Percentiles rank a stretch among this genome's conserved stretches.
Evolutionary conservation across 257 asterid species (phyloP).

Genomic region (Gentiana macrophylla): DNA sequence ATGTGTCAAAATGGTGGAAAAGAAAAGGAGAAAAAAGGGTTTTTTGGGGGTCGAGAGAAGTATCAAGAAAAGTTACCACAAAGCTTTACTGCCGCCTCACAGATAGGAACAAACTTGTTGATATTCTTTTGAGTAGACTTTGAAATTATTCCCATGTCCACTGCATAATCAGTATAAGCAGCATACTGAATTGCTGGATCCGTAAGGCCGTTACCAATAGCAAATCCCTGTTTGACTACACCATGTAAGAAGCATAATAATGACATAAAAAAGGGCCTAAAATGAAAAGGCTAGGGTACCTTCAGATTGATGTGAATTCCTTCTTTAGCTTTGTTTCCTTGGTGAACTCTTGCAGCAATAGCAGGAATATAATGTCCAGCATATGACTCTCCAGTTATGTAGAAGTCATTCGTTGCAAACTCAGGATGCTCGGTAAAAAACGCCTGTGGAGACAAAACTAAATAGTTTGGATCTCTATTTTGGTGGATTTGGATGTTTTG

Average conservation of each 20-base stretch:
- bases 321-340: slow-evolving; percentile 72
- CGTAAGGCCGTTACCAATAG: slow-evolving; percentile 91
- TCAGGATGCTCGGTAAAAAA: slow-evolving; percentile 84
- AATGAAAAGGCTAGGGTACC: slow-evolving; percentile 28
- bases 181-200: slow-evolving; percentile 86
- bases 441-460: slow-evolving; percentile 31
- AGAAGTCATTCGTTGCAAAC: slow-evolving; percentile 67
- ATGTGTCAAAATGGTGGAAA: neutral
- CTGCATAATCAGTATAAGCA: slow-evolving; percentile 89
- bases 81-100: slow-evolving; percentile 70
- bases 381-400: slow-evolving; percentile 91
- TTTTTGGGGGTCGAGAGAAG: neutral
- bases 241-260: slow-evolving; percentile 16
- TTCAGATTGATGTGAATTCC: slow-evolving; percentile 73
- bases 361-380: slow-evolving; percentile 98
- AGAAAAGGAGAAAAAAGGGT: neutral
- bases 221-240: slow-evolving; percentile 59
- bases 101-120: slow-evolving; percentile 72
- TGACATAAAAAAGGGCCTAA: neutral
- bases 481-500: too few species aligned
- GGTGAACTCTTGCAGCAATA: slow-evolving; percentile 82
- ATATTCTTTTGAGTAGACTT: slow-evolving; percentile 62
- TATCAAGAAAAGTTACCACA: slow-evolving; percentile 45
- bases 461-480: too few species aligned
- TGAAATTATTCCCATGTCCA: slow-evolving; percentile 66